These are phyloP conservation scores for Rhodotorula sphaerocarpa DNA, from an alignment of 768 basidiomycete genomes.

Conservation along the genomic window DNA sequence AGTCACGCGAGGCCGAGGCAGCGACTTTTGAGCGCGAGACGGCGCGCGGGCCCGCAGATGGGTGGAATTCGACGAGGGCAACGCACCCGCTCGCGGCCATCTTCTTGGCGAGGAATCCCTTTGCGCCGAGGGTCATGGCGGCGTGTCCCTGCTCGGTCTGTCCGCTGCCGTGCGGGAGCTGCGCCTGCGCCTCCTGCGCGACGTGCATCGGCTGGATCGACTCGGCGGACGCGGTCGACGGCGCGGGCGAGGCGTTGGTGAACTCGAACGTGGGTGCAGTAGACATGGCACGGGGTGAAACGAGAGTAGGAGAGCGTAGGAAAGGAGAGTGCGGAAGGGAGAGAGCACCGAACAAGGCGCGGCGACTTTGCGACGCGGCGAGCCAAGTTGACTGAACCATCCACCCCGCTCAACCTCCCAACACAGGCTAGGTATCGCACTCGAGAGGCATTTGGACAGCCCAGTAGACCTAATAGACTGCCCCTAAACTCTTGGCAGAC, in stretches of 20 bases:
- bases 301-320: background rate
- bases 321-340: background rate
- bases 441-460: too few relatives aligned
- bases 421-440: too few relatives aligned
- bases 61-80: too few relatives aligned
- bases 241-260: slow-evolving; percentile 60
- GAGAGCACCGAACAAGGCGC: background rate
- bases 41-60: too few relatives aligned
- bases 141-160: slow-evolving; percentile 51
- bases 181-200: slow-evolving; percentile 62
- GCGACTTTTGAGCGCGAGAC: too few relatives aligned
- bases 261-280: slow-evolving; percentile 21
- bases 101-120: slow-evolving; percentile 85
- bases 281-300: slow-evolving; percentile 4
- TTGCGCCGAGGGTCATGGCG: slow-evolving; percentile 65
- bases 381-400: background rate
- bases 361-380: too few relatives aligned
- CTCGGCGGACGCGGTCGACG: slow-evolving; percentile 3
- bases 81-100: slow-evolving; percentile 81
- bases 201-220: slow-evolving; percentile 64
- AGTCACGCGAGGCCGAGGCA: too few relatives aligned
- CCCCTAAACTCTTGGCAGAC: too few relatives aligned
- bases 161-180: slow-evolving; percentile 67
- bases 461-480: too few relatives aligned
- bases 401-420: too few relatives aligned